Percentiles rank a stretch among this genome's conserved stretches.
Evolutionary conservation across 192 early-diverging fungal species (phyloP).

Genomic region (Entophlyctis luteolus): DNA sequence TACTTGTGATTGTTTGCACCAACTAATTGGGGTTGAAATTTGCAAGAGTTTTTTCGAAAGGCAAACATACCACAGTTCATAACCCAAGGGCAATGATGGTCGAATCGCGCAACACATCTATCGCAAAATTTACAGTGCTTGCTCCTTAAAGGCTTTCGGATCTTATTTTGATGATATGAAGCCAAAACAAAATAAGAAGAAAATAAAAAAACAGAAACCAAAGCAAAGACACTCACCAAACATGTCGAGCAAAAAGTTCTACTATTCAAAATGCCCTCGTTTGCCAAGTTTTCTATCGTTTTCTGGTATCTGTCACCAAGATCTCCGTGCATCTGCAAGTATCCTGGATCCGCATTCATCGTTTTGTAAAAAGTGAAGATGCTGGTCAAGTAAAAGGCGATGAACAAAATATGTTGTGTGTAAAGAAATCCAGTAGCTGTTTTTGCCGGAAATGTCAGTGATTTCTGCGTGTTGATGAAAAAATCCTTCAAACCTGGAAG

Average conservation of each 20-base stretch:
- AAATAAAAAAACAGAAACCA: neutral
- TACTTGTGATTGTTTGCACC: constrained; percentile 81
- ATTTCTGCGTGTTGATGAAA: neutral
- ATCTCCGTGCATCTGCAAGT: constrained; percentile 52
- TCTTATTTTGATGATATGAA: constrained; percentile 35
- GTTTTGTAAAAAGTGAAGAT: constrained; percentile 77
- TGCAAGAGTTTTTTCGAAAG: constrained; percentile 19
- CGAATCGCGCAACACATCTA: constrained; percentile 89
- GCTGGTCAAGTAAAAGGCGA: constrained; percentile 53
- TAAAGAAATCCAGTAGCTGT: constrained; percentile 61
- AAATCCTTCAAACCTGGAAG: constrained; percentile 56
- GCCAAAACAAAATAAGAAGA: neutral
- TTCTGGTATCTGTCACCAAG: constrained; percentile 36
- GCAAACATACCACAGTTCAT: constrained; percentile 74
- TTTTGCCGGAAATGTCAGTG: neutral
- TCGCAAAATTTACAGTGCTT: constrained; percentile 94
- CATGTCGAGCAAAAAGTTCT: constrained; percentile 86
- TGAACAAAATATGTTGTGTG: constrained; percentile 64
- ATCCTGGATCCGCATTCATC: constrained; percentile 74
- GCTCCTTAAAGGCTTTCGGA: constrained; percentile 78
- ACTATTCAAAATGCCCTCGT: constrained; percentile 62
- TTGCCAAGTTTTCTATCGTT: constrained; percentile 63
- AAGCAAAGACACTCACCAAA: constrained; percentile 41
- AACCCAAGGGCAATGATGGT: constrained; percentile 93
- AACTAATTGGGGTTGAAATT: constrained; percentile 36